Conservation (phyloP, 192 early-diverging fungal species). For the Chytriomyces sp. region DNA sequence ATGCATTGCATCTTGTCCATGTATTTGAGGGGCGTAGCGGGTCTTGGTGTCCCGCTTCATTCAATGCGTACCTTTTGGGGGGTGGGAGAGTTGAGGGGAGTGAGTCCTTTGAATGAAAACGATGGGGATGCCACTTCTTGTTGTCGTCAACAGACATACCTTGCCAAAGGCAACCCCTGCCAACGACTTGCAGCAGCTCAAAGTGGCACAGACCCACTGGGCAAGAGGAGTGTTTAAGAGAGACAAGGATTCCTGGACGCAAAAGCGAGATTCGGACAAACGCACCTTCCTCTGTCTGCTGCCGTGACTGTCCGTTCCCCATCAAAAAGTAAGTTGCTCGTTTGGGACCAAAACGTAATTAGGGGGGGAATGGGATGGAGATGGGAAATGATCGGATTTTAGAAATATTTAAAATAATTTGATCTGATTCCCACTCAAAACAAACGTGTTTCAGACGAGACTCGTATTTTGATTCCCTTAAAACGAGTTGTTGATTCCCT, state of each 20-base stretch:
- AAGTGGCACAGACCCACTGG: conserved; percentile 87
- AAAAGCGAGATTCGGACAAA: background rate
- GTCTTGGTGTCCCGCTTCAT: conserved; percentile 80
- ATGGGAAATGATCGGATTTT: no score
- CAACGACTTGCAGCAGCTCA: conserved; percentile 85
- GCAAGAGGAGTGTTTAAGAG: background rate
- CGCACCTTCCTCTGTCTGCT: conserved; percentile 2
- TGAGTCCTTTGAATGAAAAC: no score
- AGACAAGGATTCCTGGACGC: no score
- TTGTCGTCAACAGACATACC: conserved; percentile 58
- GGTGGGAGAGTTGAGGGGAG: background rate
- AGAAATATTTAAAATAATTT: no score
- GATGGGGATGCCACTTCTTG: no score
- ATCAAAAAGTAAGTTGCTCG: background rate
- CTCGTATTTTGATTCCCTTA: no score
- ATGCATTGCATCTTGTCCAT: conserved; percentile 95
- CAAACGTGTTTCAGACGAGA: no score
- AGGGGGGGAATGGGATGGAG: no score
- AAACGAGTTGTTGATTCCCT: no score
- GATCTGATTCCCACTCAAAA: no score
- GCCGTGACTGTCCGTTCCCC: background rate
- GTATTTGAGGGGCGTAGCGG: conserved; percentile 92
- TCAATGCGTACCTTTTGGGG: conserved; percentile 66
- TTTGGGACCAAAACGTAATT: no score
- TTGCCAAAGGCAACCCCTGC: conserved; percentile 97